Percentiles rank a stretch among this genome's conserved stretches.
phyloP scores from a whole-genome alignment of 345 rosid species.

The Rhodamnia argentea region DNA sequence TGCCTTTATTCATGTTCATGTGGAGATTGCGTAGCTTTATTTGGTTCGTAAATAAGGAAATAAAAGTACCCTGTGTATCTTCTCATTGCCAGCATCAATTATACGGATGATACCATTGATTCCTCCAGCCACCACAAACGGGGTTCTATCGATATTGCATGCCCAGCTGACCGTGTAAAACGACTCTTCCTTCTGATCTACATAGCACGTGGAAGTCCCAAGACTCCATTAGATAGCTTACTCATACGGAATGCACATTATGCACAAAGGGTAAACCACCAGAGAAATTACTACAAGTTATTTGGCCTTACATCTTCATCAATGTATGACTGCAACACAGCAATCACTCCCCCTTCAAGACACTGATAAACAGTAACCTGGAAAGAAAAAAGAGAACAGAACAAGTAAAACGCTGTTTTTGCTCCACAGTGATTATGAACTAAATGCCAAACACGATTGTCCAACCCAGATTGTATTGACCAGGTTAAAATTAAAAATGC shows the following conservation, averaged over 20 bases:
- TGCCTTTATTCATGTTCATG: neutral
- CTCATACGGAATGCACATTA: neutral
- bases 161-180: constrained; percentile 97
- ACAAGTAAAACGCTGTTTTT: neutral
- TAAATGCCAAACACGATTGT: neutral
- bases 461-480: neutral
- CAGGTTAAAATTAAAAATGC: neutral
- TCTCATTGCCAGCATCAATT: constrained; percentile 71
- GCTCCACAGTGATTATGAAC: neutral
- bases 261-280: neutral
- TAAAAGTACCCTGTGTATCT: constrained; percentile 58
- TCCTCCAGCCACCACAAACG: constrained; percentile 80
- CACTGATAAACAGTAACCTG: constrained; percentile 95
- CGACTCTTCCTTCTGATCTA: constrained; percentile 95
- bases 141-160: constrained; percentile 49
- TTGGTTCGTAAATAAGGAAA: neutral
- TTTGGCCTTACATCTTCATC: constrained; percentile 79
- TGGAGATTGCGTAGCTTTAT: neutral
- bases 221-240: constrained; percentile 1
- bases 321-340: constrained; percentile 67
- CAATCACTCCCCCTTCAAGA: constrained; percentile 82
- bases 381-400: neutral
- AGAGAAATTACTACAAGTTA: neutral
- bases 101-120: constrained; percentile 86
- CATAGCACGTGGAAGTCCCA: constrained; percentile 34